These are phyloP conservation scores for Cymbopogon citratus DNA, from an alignment of 176 grass and related monocot species.

Conservation along the genomic window DNA sequence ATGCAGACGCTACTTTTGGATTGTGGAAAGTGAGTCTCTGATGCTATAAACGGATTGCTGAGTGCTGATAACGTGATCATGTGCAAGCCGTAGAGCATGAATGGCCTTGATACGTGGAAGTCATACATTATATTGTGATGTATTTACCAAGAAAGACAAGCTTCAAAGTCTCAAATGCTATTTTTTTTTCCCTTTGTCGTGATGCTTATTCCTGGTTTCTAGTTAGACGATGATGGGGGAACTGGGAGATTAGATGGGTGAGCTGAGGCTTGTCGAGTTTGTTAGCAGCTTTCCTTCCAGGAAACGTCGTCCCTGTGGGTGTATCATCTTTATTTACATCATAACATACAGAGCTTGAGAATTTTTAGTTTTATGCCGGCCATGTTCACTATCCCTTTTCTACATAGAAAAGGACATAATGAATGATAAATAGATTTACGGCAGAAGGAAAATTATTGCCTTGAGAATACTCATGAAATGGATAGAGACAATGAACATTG, in stretches of 20 bases:
- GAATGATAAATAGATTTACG: neutral
- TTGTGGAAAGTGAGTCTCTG: slow-evolving; percentile 1
- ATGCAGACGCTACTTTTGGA: slow-evolving; percentile 14
- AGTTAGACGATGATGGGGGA: neutral
- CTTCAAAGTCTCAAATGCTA: neutral
- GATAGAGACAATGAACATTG: slow-evolving; percentile 16
- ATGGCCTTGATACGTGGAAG: slow-evolving; percentile 37
- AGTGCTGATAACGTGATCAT: slow-evolving; percentile 16
- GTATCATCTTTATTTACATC: slow-evolving; percentile 9
- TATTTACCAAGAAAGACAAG: neutral
- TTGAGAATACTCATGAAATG: slow-evolving; percentile 8
- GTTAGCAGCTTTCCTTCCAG: neutral
- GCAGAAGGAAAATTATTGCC: neutral
- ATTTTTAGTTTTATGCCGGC: neutral
- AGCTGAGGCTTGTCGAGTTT: neutral
- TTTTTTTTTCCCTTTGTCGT: too few species aligned
- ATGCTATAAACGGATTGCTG: slow-evolving; percentile 31
- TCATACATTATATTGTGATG: neutral
- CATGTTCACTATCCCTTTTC: neutral
- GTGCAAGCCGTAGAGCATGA: slow-evolving; percentile 6
- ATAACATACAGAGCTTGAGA: neutral
- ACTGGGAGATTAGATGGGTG: neutral
- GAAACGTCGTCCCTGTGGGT: neutral
- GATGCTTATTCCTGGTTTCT: neutral
- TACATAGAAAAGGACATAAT: neutral